Evolutionary conservation across 805 yeast genomes (phyloP).

Genomic region (Schwanniomyces sp.): DNA sequence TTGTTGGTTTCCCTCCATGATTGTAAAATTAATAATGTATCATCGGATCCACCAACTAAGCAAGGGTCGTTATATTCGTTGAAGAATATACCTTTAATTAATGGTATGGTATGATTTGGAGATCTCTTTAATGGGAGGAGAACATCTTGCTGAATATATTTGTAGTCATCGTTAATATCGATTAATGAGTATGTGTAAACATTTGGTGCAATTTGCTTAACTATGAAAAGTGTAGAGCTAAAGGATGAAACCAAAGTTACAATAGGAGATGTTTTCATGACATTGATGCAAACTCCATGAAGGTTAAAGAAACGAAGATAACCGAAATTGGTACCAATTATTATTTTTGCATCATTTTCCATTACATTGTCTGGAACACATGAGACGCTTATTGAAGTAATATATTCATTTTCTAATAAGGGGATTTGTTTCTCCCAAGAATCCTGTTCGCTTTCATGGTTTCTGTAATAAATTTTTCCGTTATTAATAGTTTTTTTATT

Average conservation of each 20-base stretch:
- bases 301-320: conserved; percentile 68
- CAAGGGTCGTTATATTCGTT: conserved; percentile 90
- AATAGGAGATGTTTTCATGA: conserved; percentile 72
- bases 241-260: conserved; percentile 68
- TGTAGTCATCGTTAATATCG: conserved; percentile 43
- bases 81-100: conserved; percentile 74
- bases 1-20: conserved; percentile 79
- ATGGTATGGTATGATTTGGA: conserved; percentile 26
- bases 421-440: conserved; percentile 73
- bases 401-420: conserved; percentile 50
- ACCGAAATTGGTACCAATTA: conserved; percentile 77
- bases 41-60: conserved; percentile 70
- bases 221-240: conserved; percentile 50
- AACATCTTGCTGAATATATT: conserved; percentile 39
- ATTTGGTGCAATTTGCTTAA: conserved; percentile 40
- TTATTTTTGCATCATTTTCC: conserved; percentile 39
- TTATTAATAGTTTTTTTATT: conserved; percentile 15
- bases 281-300: conserved; percentile 68
- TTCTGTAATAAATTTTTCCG: conserved; percentile 61
- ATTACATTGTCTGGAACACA: conserved; percentile 12
- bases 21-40: conserved; percentile 64
- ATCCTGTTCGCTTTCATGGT: conserved; percentile 62
- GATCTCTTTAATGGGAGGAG: conserved; percentile 31
- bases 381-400: conserved; percentile 69
- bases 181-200: conserved; percentile 48